Base-by-base conservation (phyloP, 768 basidiomycete species). In the Russula ochroleuca region DNA sequence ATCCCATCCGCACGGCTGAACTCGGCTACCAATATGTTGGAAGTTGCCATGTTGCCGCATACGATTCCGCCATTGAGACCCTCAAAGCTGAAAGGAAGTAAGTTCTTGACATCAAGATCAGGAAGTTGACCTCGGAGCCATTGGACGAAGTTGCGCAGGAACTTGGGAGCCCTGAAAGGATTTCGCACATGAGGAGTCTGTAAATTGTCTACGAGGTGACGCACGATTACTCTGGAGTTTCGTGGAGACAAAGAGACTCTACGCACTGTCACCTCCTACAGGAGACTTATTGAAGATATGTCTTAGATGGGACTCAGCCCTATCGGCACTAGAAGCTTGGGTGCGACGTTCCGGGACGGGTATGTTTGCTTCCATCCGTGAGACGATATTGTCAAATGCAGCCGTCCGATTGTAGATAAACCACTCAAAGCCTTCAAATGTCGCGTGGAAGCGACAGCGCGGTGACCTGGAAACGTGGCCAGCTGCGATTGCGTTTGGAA, bases 341-440 rank as follows among this genome's bases (percentile, higher is more conserved):
- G 63, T 54, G n/a, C 62, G 70, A 0, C 59, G 62, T 47, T 64
- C 59, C 19, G 33, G 59, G 13, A 63, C 68, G 1, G 71, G 55
- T 9, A 62, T 63, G 71, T 77, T 77, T 23, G 73, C 75, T 63
- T 83, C 81, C 81, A 94, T 85, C 70, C 89, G 84, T 13, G 88
- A 81, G 21, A 96, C 76, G 57, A 98, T 94, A 58, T 84, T 81
- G 71, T 98, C 94, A 74, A 88, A 98, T 4, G 93, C 86, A 4
- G 91, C 83, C 3, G 92, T 95, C 53, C 86, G 80, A 75, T 98
- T 98, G 75, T 92, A 97, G 47, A 98, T 69, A 73, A 92, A 92
- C 87, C 92, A 94, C 73, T 98, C 94, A 49, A 94, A 79, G 19
- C 96, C 96, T 68, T 95, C 85, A 3, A 91, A 69, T 8, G 85